Conservation (phyloP, 148 eudicot genomes). For the Beta vulgaris region DNA sequence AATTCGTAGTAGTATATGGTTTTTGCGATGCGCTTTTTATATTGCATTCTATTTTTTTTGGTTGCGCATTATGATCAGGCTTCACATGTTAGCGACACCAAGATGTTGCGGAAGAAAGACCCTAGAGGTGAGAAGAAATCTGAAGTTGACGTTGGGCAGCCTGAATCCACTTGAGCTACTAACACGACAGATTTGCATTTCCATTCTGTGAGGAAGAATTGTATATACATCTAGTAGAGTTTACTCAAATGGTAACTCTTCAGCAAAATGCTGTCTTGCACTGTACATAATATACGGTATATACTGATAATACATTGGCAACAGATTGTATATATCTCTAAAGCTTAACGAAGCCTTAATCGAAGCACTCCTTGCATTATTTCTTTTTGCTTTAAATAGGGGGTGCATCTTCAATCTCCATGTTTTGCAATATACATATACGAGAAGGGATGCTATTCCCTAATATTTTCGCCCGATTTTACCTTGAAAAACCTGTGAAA, state of each 20-base stretch:
- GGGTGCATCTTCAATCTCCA: too few species aligned
- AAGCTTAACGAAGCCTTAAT: not conserved
- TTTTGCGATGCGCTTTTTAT: not conserved
- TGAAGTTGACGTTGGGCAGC: conserved; percentile 18
- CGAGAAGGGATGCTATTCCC: too few species aligned
- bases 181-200: not conserved
- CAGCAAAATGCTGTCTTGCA: not conserved
- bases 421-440: too few species aligned
- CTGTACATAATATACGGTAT: not conserved
- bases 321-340: not conserved
- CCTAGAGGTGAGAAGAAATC: conserved; percentile 17
- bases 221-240: conserved; percentile 14
- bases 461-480: too few species aligned
- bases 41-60: not conserved
- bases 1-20: not conserved
- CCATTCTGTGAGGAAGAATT: conserved; percentile 12
- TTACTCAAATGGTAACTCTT: conserved; percentile 3
- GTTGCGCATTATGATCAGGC: conserved; percentile 41
- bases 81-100: conserved; percentile 44
- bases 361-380: too few species aligned
- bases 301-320: not conserved
- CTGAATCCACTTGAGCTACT: conserved; percentile 11
- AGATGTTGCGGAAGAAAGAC: conserved; percentile 37
- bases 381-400: too few species aligned
- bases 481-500: too few species aligned